These are phyloP conservation scores for Astragalus membranaceus DNA, from an alignment of 306 rosid genomes.

Conservation along the genomic window DNA sequence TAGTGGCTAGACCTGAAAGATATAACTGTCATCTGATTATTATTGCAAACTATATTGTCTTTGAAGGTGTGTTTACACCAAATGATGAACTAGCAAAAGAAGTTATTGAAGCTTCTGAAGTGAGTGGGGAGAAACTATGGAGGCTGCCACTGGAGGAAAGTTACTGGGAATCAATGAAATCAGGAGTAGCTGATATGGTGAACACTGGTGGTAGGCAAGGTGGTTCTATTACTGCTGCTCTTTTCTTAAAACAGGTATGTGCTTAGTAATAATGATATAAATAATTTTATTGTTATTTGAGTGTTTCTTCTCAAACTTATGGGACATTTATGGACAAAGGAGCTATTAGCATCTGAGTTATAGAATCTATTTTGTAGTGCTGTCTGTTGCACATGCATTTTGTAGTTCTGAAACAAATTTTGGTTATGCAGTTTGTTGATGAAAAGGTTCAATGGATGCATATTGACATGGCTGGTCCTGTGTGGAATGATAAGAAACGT, in stretches of 20 bases:
- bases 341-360: too few species aligned
- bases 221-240: constrained; percentile 89
- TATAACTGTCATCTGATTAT: neutral
- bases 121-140: constrained; percentile 93
- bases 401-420: constrained; percentile 8
- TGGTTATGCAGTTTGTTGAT: constrained; percentile 75
- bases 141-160: constrained; percentile 95
- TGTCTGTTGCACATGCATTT: neutral
- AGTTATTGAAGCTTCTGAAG: constrained; percentile 70
- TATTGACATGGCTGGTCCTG: constrained; percentile 94
- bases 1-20: constrained; percentile 1
- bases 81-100: constrained; percentile 92
- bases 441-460: constrained; percentile 98
- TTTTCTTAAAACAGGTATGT: constrained; percentile 88
- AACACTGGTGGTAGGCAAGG: constrained; percentile 85
- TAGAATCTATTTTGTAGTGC: neutral
- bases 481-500: constrained; percentile 68
- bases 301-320: neutral
- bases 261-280: neutral
- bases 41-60: constrained; percentile 11
- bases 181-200: constrained; percentile 94
- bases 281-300: neutral
- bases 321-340: neutral
- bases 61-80: constrained; percentile 83
- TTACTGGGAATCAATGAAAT: constrained; percentile 97